Conservation (phyloP, 2,329 filamentous ascomycete species). For the Fusarium sp. region DNA sequence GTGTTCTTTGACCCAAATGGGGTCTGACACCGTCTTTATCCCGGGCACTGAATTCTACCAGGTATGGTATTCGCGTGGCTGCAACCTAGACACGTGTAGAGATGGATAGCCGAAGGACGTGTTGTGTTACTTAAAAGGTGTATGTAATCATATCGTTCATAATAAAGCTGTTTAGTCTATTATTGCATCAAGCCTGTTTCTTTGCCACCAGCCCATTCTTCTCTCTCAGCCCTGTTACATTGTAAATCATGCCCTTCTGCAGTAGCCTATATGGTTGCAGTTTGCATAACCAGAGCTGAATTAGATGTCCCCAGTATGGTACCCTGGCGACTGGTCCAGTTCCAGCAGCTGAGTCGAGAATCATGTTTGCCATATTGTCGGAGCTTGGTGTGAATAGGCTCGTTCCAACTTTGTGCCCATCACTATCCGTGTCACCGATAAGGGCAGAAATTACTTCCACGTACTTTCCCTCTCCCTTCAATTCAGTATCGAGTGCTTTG, state of each 20-base stretch:
- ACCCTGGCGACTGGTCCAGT: not conserved
- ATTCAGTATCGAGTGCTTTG: slow-evolving; percentile 1
- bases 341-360: not conserved
- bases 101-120: not conserved
- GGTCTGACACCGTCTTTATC: not conserved
- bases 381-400: slow-evolving; percentile 5
- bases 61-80: not conserved
- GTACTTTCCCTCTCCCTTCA: not conserved
- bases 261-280: not conserved
- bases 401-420: slow-evolving; percentile 6
- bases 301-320: not conserved
- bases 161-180: not conserved
- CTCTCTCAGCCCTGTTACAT: not conserved
- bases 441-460: slow-evolving; percentile 2
- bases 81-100: not conserved
- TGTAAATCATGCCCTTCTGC: not conserved
- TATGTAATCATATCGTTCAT: not conserved
- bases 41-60: not conserved
- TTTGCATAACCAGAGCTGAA: slow-evolving; percentile 1
- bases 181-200: not conserved
- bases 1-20: not conserved
- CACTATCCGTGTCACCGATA: slow-evolving; percentile 4
- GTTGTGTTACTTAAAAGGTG: not conserved
- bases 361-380: slow-evolving; percentile 1
- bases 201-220: slow-evolving; percentile 1